A percentile compares a stretch with the other conserved stretches of the same genome.
Evolutionary conservation across 169 alveolate genomes (phyloP).

Genomic region (Perkinsus chesapeaki): DNA sequence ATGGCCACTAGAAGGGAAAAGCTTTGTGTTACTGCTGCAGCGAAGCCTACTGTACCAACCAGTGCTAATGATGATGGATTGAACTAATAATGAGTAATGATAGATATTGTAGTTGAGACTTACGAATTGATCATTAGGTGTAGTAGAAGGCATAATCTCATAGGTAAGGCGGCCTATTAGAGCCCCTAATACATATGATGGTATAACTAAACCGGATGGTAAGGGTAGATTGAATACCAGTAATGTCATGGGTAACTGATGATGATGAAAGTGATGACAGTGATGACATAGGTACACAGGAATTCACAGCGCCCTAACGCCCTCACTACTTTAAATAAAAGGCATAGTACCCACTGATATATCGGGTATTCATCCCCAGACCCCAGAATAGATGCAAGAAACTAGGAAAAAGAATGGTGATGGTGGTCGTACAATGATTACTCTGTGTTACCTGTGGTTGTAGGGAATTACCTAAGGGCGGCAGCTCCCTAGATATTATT

Average conservation of each 20-base stretch:
- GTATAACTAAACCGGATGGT: neutral
- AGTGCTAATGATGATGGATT: neutral
- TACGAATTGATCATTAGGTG: neutral
- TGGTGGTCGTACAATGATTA: neutral
- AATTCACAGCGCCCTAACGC: too few species aligned
- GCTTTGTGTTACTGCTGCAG: neutral
- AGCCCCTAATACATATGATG: neutral
- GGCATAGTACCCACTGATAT: neutral
- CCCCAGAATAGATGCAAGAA: neutral
- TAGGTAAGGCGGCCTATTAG: neutral
- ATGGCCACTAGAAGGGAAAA: neutral
- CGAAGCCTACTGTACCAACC: neutral
- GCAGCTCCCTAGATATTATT: neutral
- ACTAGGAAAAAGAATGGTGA: neutral
- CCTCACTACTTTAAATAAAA: neutral
- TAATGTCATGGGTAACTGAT: neutral
- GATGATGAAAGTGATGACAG: neutral
- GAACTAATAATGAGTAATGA: neutral
- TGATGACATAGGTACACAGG: neutral
- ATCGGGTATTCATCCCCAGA: neutral
- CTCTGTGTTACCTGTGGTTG: slow-evolving; percentile 1
- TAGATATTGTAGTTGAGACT: neutral
- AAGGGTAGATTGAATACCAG: neutral
- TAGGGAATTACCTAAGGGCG: neutral
- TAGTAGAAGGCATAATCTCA: neutral